Evolutionary conservation across 805 yeast species (phyloP), one percentile per base, ranked within the genome.

Genomic region (Wickerhamomyces kurtzmanii): DNA sequence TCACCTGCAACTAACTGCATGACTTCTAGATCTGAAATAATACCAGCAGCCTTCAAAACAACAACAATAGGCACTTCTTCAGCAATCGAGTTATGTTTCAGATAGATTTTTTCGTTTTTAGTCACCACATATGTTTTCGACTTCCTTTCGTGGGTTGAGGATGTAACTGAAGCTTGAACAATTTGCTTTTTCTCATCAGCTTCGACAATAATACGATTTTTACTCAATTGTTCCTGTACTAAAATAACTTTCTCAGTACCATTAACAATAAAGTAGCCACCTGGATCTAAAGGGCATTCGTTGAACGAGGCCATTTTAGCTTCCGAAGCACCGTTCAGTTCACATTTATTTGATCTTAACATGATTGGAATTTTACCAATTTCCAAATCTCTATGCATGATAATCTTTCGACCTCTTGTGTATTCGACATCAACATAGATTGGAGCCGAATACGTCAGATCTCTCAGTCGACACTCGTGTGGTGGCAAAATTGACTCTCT

Each of bases 291-390:
- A 0, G 98, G 98, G 55, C 98, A 91, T 56, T 91, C 98, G 42
- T 83, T 78, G 40, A 82, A 63, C 15, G 59, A 59, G 0, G 98
- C 96, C 97, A 91, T 89, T 42, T 74, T 79, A 17, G 60, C 53
- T 45, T 89, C 95, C 28, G 73, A 64, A 26, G 81, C 75, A 12
- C 86, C 93, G 36, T 74, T 74, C 34, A 91, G 61, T 20, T 84
- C 76, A 67, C 98, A 91, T 51, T 86, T 85, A 50, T 85, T 83
- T 15, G 95, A 82, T 43, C 96, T 68, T 43, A 91, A 66, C 98
- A 91, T 91, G 45, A 91, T 77, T n/a, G 98, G 98, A 96, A 91
- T 91, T 47, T 94, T 72, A 20, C 98, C 99, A 35, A 91, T 89
- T 51, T 87, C 96, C 34, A 91, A 69, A 48, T 85, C 93, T 44